Evolutionary conservation across 148 eudicot genomes (phyloP), one percentile per base, ranked within the genome.

Genomic region (Simmondsia chinensis): DNA sequence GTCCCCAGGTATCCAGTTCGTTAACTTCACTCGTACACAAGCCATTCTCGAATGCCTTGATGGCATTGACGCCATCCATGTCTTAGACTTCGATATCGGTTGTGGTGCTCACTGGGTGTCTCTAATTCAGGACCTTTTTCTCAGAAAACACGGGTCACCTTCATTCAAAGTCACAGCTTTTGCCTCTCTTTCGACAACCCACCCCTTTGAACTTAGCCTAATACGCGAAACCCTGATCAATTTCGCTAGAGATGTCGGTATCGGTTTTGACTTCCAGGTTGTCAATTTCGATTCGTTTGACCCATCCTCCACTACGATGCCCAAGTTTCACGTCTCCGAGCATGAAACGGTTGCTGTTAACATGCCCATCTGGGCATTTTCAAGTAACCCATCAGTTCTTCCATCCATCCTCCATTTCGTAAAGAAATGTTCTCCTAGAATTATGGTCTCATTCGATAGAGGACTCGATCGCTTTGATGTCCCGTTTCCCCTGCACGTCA

Each of bases 41-140:
- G 95, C 95, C 21, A 54, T 89, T 14, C 80, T 89, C 11, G 97
- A 89, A 42, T 78, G 50, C 4, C 55, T 84, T 2, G 87, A 81
- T 40, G 93, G 86, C 28, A 68, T 58, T 60, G 77, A 76, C 20
- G 57, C 63, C 2, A 58, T 89, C 54, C 95, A 84, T 38, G 54
- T 89, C 10, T 33, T 89, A 12, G 97, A 89, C 57, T 89, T 89
- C 6, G 97, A 89, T 67, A 75, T 89, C 6, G 83, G 93, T n/a
- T 76, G 70, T 63, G 97, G 97, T 32, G 95, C 87, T 30, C 95
- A 84, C 61, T 89, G 97, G 97, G 87, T 93, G 36, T 84, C 97
- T 2, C 58, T 89, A 29, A 81, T 89, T 73, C 95, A 89, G 35
- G 97, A 89, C 70, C 95, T 89, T 25, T 80, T 93, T 19, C 46